Evolutionary conservation across 495 filamentous ascomycete species (phyloP).

Genomic region (Daldinia decipiens): DNA sequence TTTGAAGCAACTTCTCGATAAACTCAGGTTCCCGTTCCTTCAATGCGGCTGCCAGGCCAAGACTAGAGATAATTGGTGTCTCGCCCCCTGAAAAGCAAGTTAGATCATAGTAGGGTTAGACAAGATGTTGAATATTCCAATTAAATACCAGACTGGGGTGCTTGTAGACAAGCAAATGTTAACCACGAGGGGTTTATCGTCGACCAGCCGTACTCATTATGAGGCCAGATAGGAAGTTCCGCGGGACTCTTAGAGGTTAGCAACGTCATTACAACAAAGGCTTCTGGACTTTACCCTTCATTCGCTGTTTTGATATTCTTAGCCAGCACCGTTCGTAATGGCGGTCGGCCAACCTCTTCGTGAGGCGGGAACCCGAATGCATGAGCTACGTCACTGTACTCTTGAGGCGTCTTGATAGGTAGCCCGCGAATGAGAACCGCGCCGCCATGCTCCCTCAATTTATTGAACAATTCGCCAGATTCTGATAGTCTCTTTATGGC

Average conservation of each 20-base stretch:
- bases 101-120: not conserved
- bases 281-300: not conserved
- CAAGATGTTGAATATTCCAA: not conserved
- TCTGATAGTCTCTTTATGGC: not conserved
- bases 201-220: slow-evolving; percentile 46
- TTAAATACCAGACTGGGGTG: slow-evolving; percentile 30
- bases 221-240: slow-evolving; percentile 44
- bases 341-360: slow-evolving; percentile 41
- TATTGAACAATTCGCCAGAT: slow-evolving; percentile 21
- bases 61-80: not conserved
- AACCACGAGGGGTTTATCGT: slow-evolving; percentile 44
- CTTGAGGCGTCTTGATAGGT: slow-evolving; percentile 40
- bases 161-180: slow-evolving; percentile 37
- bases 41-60: slow-evolving; percentile 33
- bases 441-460: slow-evolving; percentile 33
- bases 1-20: slow-evolving; percentile 32
- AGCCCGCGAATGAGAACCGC: slow-evolving; percentile 40
- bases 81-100: not conserved
- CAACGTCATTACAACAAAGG: not conserved
- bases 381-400: slow-evolving; percentile 35
- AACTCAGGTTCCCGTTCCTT: slow-evolving; percentile 38
- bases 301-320: slow-evolving; percentile 21
- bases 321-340: slow-evolving; percentile 39
- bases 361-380: slow-evolving; percentile 37
- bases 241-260: slow-evolving; percentile 22